phyloP scores from a whole-genome alignment of 441 rosid genomes.

The Theobroma grandiflorum region DNA sequence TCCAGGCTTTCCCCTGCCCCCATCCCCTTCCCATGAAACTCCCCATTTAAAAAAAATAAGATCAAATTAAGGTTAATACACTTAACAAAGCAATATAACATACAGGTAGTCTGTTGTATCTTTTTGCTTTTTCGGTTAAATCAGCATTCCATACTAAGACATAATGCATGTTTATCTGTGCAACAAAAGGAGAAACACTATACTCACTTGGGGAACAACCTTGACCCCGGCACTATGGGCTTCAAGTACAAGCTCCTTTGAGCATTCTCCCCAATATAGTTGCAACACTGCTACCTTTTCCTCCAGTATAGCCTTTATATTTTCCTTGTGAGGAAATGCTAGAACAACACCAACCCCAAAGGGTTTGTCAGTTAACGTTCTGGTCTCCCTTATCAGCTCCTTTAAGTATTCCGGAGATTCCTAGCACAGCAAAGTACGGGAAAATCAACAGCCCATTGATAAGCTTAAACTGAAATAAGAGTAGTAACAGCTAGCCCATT shows the following conservation, averaged over 20 bases:
- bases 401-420: conserved; percentile 74
- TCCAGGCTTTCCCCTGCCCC: neutral
- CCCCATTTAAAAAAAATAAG: neutral
- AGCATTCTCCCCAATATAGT: conserved; percentile 82
- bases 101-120: neutral
- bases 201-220: conserved; percentile 82
- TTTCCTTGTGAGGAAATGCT: conserved; percentile 77
- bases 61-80: neutral
- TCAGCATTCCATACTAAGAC: neutral
- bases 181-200: neutral
- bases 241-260: conserved; percentile 63
- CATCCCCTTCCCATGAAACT: neutral
- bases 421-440: conserved; percentile 38
- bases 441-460: neutral
- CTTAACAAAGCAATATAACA: neutral
- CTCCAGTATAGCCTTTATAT: conserved; percentile 59
- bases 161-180: neutral
- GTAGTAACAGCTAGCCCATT: neutral
- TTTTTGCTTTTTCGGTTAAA: neutral
- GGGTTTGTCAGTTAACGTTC: conserved; percentile 71
- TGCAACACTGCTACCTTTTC: conserved; percentile 81
- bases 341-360: conserved; percentile 84
- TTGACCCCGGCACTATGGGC: conserved; percentile 78
- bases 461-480: neutral
- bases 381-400: conserved; percentile 73